phyloP scores from a whole-genome alignment of 164 flowering plant genomes.

The Dillenia suffruticosa region DNA sequence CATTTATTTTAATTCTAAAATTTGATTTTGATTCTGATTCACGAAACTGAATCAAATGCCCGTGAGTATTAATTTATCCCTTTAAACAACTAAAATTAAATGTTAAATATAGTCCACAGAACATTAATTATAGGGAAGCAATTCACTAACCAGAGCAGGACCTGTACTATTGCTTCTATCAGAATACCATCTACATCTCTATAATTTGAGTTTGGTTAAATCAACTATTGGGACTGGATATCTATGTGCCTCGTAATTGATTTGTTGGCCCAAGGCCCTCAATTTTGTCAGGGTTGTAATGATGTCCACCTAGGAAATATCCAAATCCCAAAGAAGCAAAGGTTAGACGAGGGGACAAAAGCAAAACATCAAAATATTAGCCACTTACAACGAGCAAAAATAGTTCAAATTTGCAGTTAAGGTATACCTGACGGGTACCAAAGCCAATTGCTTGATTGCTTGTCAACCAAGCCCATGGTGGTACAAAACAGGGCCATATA shows the following conservation, averaged over 20 bases:
- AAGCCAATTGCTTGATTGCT: constrained; percentile 69
- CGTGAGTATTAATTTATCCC: too few species aligned
- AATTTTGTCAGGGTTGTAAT: constrained; percentile 85
- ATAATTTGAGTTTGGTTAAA: constrained; percentile 71
- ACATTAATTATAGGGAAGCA: too few species aligned
- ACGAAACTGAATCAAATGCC: too few species aligned
- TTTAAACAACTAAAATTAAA: too few species aligned
- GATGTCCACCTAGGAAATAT: constrained; percentile 72
- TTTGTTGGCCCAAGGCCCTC: constrained; percentile 72
- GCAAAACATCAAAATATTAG: not conserved
- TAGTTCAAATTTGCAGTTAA: too few species aligned
- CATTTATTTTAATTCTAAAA: too few species aligned
- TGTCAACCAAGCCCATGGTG: constrained; percentile 89
- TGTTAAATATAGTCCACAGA: too few species aligned
- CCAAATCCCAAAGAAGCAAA: not conserved
- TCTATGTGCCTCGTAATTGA: constrained; percentile 86
- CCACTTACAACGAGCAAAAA: too few species aligned
- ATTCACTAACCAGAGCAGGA: not conserved
- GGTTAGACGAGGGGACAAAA: not conserved
- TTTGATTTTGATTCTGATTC: too few species aligned
- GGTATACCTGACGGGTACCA: constrained; percentile 91
- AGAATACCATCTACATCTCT: constrained; percentile 7
- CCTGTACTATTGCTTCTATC: not conserved
- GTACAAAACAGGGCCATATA: too few species aligned
- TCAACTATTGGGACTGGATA: constrained; percentile 68